These are phyloP conservation scores for Exophiala bonariae DNA, from an alignment of 2,329 filamentous ascomycete genomes.

Conservation along the genomic window DNA sequence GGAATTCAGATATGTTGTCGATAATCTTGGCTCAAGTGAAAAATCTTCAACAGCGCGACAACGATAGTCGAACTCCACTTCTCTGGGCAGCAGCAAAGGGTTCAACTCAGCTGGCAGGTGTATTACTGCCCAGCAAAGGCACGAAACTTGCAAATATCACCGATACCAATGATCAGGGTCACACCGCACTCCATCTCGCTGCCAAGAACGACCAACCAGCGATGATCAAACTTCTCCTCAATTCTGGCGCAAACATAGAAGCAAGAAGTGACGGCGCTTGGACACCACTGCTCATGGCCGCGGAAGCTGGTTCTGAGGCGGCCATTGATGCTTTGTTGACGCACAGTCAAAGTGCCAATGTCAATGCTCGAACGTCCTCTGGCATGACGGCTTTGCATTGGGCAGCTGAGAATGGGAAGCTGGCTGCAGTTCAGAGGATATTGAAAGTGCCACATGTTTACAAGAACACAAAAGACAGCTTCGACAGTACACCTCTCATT, in stretches of 20 bases:
- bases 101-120: constrained; percentile 51
- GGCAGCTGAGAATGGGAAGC: constrained; percentile 41
- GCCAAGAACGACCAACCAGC: constrained; percentile 43
- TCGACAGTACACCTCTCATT: constrained; percentile 43
- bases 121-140: constrained; percentile 38
- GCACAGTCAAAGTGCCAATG: constrained; percentile 31
- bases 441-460: constrained; percentile 6
- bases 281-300: constrained; percentile 56
- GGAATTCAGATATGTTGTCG: constrained; percentile 47
- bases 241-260: constrained; percentile 39
- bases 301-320: constrained; percentile 47
- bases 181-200: constrained; percentile 53
- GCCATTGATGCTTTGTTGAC: constrained; percentile 47
- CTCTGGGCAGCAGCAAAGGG: constrained; percentile 61
- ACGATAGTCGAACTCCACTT: constrained; percentile 53
- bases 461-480: constrained; percentile 38
- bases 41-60: constrained; percentile 44
- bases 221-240: constrained; percentile 35
- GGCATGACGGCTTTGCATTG: constrained; percentile 42
- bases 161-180: constrained; percentile 41
- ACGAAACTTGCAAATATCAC: constrained; percentile 39
- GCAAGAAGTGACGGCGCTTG: constrained; percentile 45
- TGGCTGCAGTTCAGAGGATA: constrained; percentile 32
- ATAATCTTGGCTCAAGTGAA: constrained; percentile 41
- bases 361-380: constrained; percentile 36